phyloP scores from a whole-genome alignment of 2,329 filamentous ascomycete genomes.

The Fusarium circinatum region DNA sequence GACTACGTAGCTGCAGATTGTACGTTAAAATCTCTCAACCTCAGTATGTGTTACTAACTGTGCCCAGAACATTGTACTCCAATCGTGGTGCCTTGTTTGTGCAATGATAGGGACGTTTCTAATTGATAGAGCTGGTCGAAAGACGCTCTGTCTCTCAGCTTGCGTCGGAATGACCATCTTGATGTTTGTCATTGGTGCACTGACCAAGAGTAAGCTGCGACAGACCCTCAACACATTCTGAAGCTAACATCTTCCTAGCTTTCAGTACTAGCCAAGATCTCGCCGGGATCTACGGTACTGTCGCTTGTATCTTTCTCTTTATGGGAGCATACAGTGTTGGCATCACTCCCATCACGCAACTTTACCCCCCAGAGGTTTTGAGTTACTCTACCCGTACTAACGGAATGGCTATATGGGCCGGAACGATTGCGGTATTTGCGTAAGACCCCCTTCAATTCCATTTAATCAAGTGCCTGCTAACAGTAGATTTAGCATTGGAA shows the following conservation, averaged over 20 bases:
- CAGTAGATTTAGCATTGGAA: neutral
- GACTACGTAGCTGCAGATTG: neutral
- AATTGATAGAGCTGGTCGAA: neutral
- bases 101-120: neutral
- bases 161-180: neutral
- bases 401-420: neutral
- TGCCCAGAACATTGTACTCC: neutral
- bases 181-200: neutral
- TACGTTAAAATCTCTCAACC: rapidly evolving
- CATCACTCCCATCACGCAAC: neutral
- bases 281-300: neutral
- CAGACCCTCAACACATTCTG: rapidly evolving
- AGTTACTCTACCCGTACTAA: neutral
- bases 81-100: neutral
- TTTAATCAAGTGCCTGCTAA: neutral
- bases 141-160: neutral
- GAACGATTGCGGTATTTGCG: neutral
- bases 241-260: neutral
- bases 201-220: neutral
- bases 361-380: neutral
- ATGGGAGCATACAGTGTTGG: neutral
- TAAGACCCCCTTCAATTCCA: neutral
- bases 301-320: neutral
- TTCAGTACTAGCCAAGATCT: neutral
- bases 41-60: rapidly evolving